phyloP scores from a whole-genome alignment of 1,139 yeast species.

The Protomyces arabidopsidicola region DNA sequence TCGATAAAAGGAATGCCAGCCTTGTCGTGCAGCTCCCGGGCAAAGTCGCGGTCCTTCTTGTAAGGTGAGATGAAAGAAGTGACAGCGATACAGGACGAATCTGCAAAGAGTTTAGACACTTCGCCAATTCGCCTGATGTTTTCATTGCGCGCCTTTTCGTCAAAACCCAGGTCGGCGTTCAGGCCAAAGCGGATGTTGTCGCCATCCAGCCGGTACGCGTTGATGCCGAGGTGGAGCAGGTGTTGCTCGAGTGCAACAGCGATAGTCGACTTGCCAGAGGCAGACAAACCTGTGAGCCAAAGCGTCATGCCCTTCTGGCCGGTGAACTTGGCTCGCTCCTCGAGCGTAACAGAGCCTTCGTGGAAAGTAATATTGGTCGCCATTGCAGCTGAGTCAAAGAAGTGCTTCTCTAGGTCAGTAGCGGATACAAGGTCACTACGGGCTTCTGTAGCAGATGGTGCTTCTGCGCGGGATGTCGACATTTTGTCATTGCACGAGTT shows the following conservation, averaged over 20 bases:
- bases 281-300: conserved; percentile 93
- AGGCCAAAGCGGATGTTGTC: conserved; percentile 91
- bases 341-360: conserved; percentile 67
- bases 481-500: background rate
- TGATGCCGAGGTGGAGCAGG: conserved; percentile 59
- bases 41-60: conserved; percentile 73
- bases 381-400: conserved; percentile 45
- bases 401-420: background rate
- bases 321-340: conserved; percentile 65
- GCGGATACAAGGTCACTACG: background rate
- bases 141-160: conserved; percentile 87
- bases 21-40: conserved; percentile 75
- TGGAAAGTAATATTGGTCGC: conserved; percentile 97
- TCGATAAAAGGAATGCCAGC: conserved; percentile 78
- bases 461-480: too few relatives aligned
- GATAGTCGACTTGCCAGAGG: conserved; percentile 87
- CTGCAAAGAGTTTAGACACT: conserved; percentile 88
- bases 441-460: too few relatives aligned
- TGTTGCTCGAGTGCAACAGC: conserved; percentile 91
- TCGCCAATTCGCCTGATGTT: conserved; percentile 91
- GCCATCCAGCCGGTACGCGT: conserved; percentile 87
- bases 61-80: conserved; percentile 93
- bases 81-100: conserved; percentile 74
- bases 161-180: conserved; percentile 89
- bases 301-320: conserved; percentile 84